Evolutionary conservation across 768 basidiomycete species (phyloP).

Genomic region (Gautieria morchelliformis): DNA sequence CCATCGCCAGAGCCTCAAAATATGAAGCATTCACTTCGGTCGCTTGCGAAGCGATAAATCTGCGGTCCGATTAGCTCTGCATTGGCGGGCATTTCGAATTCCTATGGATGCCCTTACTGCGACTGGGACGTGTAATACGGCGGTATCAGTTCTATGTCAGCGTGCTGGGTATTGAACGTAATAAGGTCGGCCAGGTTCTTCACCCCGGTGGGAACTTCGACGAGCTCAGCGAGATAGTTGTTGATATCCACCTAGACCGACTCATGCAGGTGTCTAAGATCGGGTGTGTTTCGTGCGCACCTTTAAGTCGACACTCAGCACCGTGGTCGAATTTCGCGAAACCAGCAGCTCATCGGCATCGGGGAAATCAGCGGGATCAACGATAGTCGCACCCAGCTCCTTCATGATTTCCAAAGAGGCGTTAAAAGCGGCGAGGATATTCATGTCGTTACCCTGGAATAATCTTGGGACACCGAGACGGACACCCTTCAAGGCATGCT

Average conservation of each 20-base stretch:
- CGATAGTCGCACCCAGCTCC: slow-evolving; percentile 29
- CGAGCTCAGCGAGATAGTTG: slow-evolving; percentile 15
- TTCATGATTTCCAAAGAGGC: slow-evolving; percentile 28
- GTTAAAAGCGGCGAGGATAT: slow-evolving; percentile 29
- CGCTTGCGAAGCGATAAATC: slow-evolving; percentile 10
- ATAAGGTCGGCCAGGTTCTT: slow-evolving; percentile 14
- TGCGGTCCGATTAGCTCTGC: background rate
- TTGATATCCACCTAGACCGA: slow-evolving; percentile 10
- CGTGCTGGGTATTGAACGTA: slow-evolving; percentile 13
- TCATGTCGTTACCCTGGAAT: slow-evolving; percentile 17
- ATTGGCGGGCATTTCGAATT: too few species aligned
- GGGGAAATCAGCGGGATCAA: slow-evolving; percentile 14
- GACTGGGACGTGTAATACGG: too few species aligned
- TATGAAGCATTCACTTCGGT: slow-evolving; percentile 25
- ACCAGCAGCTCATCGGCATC: slow-evolving; percentile 24
- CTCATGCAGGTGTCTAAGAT: background rate
- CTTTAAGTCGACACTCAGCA: slow-evolving; percentile 14
- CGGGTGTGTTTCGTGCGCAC: background rate
- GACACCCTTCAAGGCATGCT: slow-evolving; percentile 8
- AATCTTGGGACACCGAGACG: too few species aligned
- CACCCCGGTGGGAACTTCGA: slow-evolving; percentile 19
- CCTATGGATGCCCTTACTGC: too few species aligned
- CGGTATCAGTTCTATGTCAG: slow-evolving; percentile 8
- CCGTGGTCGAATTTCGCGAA: slow-evolving; percentile 14
- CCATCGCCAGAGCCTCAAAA: slow-evolving; percentile 33